A percentile compares a stretch with the other conserved stretches of the same genome.
phyloP scores from a whole-genome alignment of 2,329 filamentous ascomycete genomes.

The Fragosphaeria purpurea region DNA sequence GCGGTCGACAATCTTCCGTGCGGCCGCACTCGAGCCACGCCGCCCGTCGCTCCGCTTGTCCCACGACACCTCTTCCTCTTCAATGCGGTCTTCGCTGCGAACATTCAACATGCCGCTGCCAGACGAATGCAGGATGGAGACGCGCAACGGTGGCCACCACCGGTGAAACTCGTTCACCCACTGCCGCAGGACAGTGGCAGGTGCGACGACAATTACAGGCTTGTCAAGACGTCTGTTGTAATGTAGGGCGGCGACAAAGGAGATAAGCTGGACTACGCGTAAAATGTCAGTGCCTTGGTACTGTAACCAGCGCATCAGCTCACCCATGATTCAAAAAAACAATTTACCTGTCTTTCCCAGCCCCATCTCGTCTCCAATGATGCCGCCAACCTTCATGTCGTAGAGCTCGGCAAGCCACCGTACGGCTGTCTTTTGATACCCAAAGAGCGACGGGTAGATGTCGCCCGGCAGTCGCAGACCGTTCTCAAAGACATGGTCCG shows the following conservation, averaged over 20 bases:
- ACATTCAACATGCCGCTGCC: conserved; percentile 94
- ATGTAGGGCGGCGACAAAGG: conserved; percentile 82
- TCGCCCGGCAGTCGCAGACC: conserved; percentile 80
- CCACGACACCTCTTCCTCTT: conserved; percentile 45
- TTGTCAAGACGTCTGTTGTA: conserved; percentile 78
- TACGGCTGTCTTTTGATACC: conserved; percentile 94
- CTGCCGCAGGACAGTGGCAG: conserved; percentile 88
- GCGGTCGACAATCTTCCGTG: conserved; percentile 69
- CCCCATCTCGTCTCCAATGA: conserved; percentile 97
- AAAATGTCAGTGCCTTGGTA: no score
- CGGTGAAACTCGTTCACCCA: conserved; percentile 98
- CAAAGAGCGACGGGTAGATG: conserved; percentile 83
- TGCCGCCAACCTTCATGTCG: conserved; percentile 80
- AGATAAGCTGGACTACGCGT: conserved; percentile 44
- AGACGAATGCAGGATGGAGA: conserved; percentile 89
- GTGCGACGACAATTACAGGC: conserved; percentile 84
- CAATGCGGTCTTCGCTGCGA: conserved; percentile 47
- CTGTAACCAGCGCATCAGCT: neutral
- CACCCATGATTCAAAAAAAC: neutral
- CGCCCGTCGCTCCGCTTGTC: conserved; percentile 23
- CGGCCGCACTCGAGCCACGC: conserved; percentile 53
- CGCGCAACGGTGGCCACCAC: conserved; percentile 98
- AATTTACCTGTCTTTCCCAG: conserved; percentile 69
- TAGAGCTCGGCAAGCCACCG: conserved; percentile 94
- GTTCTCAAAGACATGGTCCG: conserved; percentile 66